Percentiles rank a stretch among this genome's conserved stretches.
Evolutionary conservation across 1,284 basidiomycete species (phyloP).

Genomic region (Tylopilus orsonianus): DNA sequence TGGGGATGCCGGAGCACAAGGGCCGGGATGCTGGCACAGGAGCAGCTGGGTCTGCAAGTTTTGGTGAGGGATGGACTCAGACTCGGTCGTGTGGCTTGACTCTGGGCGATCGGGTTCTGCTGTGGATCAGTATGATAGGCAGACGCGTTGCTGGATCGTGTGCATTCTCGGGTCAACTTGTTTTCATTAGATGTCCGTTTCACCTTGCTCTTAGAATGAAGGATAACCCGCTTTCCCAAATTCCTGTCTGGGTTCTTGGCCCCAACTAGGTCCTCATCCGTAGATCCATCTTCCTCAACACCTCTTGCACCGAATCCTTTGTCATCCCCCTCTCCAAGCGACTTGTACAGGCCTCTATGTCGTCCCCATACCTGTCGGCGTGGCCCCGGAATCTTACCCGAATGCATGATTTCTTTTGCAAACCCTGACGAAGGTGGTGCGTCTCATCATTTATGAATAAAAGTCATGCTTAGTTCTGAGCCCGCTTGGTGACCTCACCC

Average conservation of each 20-base stretch:
- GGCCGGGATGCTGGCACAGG: too few relatives aligned
- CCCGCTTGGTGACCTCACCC: too few relatives aligned
- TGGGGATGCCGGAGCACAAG: too few relatives aligned
- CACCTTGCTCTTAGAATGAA: constrained; percentile 18
- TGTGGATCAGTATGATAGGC: too few relatives aligned
- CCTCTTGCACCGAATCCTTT: constrained; percentile 95
- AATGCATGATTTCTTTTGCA: constrained; percentile 93
- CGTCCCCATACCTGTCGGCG: constrained; percentile 92
- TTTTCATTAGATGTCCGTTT: neutral
- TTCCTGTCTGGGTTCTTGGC: neutral
- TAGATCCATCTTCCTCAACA: constrained; percentile 93
- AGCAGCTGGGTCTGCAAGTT: too few relatives aligned
- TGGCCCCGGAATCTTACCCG: constrained; percentile 91
- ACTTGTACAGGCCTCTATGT: constrained; percentile 94
- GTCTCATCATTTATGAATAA: too few relatives aligned
- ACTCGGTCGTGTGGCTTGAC: too few relatives aligned
- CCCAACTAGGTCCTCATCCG: constrained; percentile 67
- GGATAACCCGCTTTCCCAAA: constrained; percentile 22
- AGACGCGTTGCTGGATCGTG: too few relatives aligned
- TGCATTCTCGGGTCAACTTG: too few relatives aligned
- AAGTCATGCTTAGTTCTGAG: too few relatives aligned
- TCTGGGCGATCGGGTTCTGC: too few relatives aligned
- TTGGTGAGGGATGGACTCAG: too few relatives aligned
- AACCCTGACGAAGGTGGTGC: constrained; percentile 80
- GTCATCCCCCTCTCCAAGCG: constrained; percentile 95